Base-by-base conservation (phyloP, 768 basidiomycete genomes). In the Naematelia aurantialba region DNA sequence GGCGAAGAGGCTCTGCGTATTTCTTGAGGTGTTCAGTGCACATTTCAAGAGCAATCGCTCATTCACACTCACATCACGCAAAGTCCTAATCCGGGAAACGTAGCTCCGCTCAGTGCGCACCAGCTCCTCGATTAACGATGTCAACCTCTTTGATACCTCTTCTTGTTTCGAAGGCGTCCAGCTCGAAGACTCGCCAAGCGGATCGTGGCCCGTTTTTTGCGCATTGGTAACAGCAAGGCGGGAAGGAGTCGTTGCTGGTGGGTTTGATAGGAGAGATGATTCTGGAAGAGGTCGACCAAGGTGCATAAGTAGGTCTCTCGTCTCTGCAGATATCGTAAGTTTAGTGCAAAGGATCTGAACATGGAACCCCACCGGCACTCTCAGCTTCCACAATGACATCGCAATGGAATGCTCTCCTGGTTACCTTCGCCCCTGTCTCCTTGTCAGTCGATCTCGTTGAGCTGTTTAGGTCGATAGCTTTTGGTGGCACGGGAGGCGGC, bases 61-160 rank as follows among this genome's bases (percentile, higher is more conserved):
- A 3, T 39, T 34, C 1, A 19, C 11, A 67, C 76, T 39, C 25
- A 78, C 80, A 46, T 82, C 78, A 77, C 93, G 92, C 70, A 98
- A 83, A 26, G 85, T 87, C 65, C 83, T 83, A 17, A 98, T 82
- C 13, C 90, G 85, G 63, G 82, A 85, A 61, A 96, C 86, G 74
- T 98, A 98, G 49, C 89, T 87, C 57, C 86, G 84, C 75, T 98
- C 93, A 12, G 91, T 97, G 31, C 84, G 82, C 14, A 96, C 84
- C 17, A 98, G 83, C 77, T 98, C 93, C 62, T 87, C 86, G 64
- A 94, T 82, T 57, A 89, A 83, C 49, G 89, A 86, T 27, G 81
- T 78, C 47, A 93, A 81, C 31, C 62, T 45, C 19, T 58, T 59
- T 8, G 45, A 42, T 63, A 64, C 67, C 25, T 73, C 70, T 31